These are phyloP conservation scores for Cystofilobasidium capitatum DNA, from an alignment of 768 basidiomycete species.

Conservation along the genomic window DNA sequence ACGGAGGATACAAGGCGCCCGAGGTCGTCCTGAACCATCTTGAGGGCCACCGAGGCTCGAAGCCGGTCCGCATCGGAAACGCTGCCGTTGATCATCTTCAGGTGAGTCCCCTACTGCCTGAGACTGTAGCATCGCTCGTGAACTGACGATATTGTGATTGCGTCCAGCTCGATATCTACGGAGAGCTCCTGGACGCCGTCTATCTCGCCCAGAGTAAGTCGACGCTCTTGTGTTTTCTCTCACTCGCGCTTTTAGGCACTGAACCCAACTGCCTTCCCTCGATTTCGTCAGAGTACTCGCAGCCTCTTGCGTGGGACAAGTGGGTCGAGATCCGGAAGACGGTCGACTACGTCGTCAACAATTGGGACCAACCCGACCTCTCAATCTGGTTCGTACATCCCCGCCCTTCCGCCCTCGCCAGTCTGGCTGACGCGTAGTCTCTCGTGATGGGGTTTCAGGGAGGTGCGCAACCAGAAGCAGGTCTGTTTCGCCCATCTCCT, in stretches of 20 bases:
- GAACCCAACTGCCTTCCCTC: background rate
- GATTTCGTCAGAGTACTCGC: constrained; percentile 38
- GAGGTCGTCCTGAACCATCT: constrained; percentile 68
- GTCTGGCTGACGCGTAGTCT: too few relatives aligned
- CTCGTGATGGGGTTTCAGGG: background rate
- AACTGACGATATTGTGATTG: too few relatives aligned
- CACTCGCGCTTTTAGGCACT: too few relatives aligned
- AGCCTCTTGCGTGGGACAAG: constrained; percentile 36
- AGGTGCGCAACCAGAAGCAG: constrained; percentile 5
- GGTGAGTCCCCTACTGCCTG: too few relatives aligned
- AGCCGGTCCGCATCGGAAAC: constrained; percentile 36
- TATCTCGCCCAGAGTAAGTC: constrained; percentile 63
- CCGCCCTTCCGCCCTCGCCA: too few relatives aligned
- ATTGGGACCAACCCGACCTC: constrained; percentile 68
- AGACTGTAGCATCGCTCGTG: too few relatives aligned
- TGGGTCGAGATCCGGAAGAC: constrained; percentile 41
- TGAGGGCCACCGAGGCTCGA: background rate
- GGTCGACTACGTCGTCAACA: constrained; percentile 53
- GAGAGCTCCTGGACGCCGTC: constrained; percentile 70
- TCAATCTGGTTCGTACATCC: constrained; percentile 46
- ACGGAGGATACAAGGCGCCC: constrained; percentile 67
- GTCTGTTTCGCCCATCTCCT: background rate
- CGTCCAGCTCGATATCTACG: constrained; percentile 67
- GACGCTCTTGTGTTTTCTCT: too few relatives aligned
- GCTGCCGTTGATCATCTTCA: too few relatives aligned